These are phyloP conservation scores for Medicago truncatula DNA, from an alignment of 306 rosid genomes.

Conservation along the genomic window MtrunA17r5.0-ANR NC_053043.1:1328501-1329000, in stretches of 20 bases:
- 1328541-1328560: conserved; percentile 66
- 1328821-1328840: conserved; percentile 73
- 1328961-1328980: no score
- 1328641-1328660: conserved; percentile 55
- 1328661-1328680: conserved; percentile 30
- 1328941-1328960: conserved; percentile 60
- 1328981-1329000: no score
- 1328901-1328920: conserved; percentile 51
- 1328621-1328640: conserved; percentile 60
- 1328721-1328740: conserved; percentile 64
- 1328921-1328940: conserved; percentile 75
- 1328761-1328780: conserved; percentile 54
- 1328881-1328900: conserved; percentile 75
- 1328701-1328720: conserved; percentile 45
- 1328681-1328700: conserved; percentile 36
- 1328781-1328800: conserved; percentile 65
- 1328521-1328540: conserved; percentile 62
- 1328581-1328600: conserved; percentile 15
- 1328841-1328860: conserved; percentile 76
- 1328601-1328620: conserved; percentile 52
- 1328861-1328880: conserved; percentile 73
- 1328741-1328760: conserved; percentile 56
- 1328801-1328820: conserved; percentile 67
- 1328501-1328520: conserved; percentile 44
- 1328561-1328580: conserved; percentile 76